Percentiles rank a stretch among this genome's conserved stretches.
phyloP scores from a whole-genome alignment of 2,329 filamentous ascomycete genomes.

The Colletotrichum sp. region DNA sequence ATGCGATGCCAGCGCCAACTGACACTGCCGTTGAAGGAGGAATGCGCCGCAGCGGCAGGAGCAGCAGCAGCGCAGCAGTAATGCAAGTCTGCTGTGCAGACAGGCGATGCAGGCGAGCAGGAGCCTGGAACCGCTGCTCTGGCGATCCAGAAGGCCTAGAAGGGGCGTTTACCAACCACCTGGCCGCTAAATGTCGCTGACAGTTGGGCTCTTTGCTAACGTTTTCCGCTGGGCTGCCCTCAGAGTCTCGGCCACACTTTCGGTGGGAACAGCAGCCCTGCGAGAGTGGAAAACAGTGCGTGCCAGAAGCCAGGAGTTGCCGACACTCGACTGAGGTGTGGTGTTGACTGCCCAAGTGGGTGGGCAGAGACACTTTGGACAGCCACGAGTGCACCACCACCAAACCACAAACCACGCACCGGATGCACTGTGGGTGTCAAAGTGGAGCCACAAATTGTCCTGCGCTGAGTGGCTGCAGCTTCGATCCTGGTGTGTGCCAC shows the following conservation, averaged over 20 bases:
- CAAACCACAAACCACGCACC: neutral
- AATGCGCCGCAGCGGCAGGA: neutral
- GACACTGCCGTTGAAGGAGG: neutral
- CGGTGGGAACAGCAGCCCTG: neutral
- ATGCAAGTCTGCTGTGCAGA: neutral
- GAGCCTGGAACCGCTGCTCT: neutral
- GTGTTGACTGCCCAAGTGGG: neutral
- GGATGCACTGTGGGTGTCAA: neutral
- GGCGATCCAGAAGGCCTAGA: neutral
- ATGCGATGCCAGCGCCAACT: neutral
- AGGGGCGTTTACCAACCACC: neutral
- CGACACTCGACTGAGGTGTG: neutral
- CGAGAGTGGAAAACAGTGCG: neutral
- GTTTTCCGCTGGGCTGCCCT: neutral
- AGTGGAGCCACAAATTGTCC: neutral
- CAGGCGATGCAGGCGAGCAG: neutral
- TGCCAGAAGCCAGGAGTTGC: neutral
- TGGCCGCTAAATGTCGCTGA: conserved; percentile 8
- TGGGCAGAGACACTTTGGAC: neutral
- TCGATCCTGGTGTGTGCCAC: neutral
- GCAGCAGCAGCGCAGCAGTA: neutral
- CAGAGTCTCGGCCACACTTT: conserved; percentile 2
- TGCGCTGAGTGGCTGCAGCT: neutral
- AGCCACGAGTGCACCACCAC: neutral
- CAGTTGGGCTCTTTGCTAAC: neutral